Conservation (phyloP, 2,329 filamentous ascomycete genomes). For the Alternaria sp. region DNA sequence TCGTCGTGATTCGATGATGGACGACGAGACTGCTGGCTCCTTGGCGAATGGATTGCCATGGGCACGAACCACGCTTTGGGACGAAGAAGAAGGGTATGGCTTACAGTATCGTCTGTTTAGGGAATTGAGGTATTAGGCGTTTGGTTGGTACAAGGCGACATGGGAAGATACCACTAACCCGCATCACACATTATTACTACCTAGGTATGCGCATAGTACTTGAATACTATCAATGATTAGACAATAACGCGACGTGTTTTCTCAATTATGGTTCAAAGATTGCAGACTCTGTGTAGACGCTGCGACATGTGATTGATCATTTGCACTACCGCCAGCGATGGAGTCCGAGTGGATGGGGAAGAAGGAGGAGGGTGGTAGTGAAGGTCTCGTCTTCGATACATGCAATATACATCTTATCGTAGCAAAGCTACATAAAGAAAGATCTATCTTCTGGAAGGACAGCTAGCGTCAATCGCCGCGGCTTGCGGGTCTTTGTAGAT, state of each 20-base stretch:
- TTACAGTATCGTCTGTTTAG: background rate
- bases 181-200: conserved; percentile 1
- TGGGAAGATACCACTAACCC: conserved; percentile 9
- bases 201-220: background rate
- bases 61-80: background rate
- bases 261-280: background rate
- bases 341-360: background rate
- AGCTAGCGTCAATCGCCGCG: background rate
- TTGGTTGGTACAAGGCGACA: background rate
- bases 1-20: background rate
- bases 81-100: background rate
- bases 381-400: background rate
- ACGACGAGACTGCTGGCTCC: background rate
- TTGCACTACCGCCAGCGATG: background rate
- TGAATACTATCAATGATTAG: background rate
- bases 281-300: background rate
- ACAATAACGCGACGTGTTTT: background rate
- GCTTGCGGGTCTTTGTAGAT: background rate
- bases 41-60: background rate
- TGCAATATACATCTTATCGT: background rate
- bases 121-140: background rate
- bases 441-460: background rate
- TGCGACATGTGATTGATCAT: background rate
- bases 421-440: background rate
- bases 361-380: background rate